Conservation (phyloP, 129 eudicot genomes). For the Helianthus tuberosus region DNA sequence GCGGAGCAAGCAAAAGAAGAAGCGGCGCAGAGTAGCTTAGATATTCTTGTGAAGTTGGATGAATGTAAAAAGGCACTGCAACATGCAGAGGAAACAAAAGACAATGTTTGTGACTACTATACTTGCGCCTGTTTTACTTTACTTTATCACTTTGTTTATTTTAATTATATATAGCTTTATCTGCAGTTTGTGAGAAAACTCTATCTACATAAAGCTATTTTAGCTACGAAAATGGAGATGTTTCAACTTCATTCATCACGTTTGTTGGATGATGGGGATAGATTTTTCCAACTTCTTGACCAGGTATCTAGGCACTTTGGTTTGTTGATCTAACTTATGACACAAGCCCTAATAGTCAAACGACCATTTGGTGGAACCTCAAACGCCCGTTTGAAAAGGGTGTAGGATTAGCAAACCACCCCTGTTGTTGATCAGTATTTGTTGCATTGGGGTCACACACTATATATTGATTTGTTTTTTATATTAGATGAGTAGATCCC, state of each 20-base stretch:
- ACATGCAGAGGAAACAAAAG: slow-evolving; percentile 69
- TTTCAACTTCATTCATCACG: slow-evolving; percentile 62
- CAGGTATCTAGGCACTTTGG: slow-evolving; percentile 35
- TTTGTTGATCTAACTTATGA: too few species aligned
- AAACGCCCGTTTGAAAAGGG: too few species aligned
- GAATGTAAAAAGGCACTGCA: slow-evolving; percentile 48
- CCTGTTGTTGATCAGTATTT: neutral
- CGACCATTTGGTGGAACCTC: too few species aligned
- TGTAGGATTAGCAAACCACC: too few species aligned
- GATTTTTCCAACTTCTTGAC: slow-evolving; percentile 55
- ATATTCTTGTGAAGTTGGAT: slow-evolving; percentile 43
- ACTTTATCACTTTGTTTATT: neutral
- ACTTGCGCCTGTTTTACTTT: neutral
- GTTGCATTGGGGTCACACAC: too few species aligned
- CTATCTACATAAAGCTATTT: slow-evolving; percentile 61
- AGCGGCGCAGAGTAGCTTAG: slow-evolving; percentile 47
- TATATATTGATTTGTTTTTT: neutral
- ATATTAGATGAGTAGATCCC: slow-evolving; percentile 55
- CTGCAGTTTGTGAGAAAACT: slow-evolving; percentile 73
- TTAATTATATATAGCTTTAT: too few species aligned
- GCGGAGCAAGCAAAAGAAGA: slow-evolving; percentile 55
- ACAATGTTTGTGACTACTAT: slow-evolving; percentile 44
- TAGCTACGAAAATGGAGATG: slow-evolving; percentile 70
- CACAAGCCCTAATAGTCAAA: too few species aligned
- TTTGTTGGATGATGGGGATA: slow-evolving; percentile 61